Conservation (phyloP, 768 basidiomycete species). For the Rubroboletus pulcherrimus region DNA sequence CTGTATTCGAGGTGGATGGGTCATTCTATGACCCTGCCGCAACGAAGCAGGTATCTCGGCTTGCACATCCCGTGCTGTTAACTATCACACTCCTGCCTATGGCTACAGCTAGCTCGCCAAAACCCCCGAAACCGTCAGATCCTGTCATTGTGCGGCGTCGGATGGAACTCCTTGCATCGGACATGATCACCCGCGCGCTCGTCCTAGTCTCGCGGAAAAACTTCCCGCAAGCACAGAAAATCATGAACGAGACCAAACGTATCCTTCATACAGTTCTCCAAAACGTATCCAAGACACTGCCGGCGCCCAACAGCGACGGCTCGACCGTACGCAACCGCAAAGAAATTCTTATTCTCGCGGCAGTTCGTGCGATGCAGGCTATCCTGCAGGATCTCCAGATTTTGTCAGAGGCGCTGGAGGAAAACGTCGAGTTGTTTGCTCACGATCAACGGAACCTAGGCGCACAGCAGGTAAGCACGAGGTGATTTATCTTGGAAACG, state of each 20-base stretch:
- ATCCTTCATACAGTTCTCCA: slow-evolving; percentile 90
- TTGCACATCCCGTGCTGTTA: slow-evolving; percentile 91
- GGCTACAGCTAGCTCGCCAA: slow-evolving; percentile 31
- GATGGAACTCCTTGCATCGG: slow-evolving; percentile 94
- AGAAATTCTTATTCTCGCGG: slow-evolving; percentile 67
- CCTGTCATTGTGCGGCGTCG: slow-evolving; percentile 87
- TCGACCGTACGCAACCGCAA: slow-evolving; percentile 64
- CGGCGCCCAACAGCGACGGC: slow-evolving; percentile 48
- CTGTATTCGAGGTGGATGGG: slow-evolving; percentile 93
- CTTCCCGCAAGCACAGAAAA: slow-evolving; percentile 84
- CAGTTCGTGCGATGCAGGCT: slow-evolving; percentile 79
- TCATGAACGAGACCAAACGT: slow-evolving; percentile 86
- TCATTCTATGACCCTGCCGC: slow-evolving; percentile 91
- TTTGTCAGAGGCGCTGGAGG: slow-evolving; percentile 82
- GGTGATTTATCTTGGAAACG: neutral
- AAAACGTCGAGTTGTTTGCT: slow-evolving; percentile 89
- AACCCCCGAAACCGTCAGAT: slow-evolving; percentile 54
- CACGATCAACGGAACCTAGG: slow-evolving; percentile 94
- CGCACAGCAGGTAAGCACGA: slow-evolving; percentile 79
- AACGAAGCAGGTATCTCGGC: slow-evolving; percentile 76
- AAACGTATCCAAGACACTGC: slow-evolving; percentile 71
- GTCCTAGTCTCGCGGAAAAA: slow-evolving; percentile 91
- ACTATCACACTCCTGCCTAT: slow-evolving; percentile 85
- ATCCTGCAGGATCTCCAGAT: slow-evolving; percentile 86
- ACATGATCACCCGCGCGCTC: slow-evolving; percentile 95